phyloP scores from a whole-genome alignment of 2,329 filamentous ascomycete genomes.

The Cytospora piceicola region DNA sequence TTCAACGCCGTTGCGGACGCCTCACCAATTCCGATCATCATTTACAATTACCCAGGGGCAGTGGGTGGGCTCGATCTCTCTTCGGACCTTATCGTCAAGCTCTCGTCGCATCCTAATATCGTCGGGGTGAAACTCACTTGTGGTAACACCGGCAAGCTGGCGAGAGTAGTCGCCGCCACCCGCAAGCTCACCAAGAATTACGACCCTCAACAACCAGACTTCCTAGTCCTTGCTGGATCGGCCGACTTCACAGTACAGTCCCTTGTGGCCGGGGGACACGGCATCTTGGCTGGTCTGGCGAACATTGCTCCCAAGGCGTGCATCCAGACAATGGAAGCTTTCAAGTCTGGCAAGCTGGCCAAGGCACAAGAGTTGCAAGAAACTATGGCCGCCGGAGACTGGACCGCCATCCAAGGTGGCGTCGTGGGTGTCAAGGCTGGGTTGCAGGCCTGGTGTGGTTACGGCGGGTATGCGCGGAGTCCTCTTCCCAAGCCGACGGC shows the following conservation, averaged over 20 bases:
- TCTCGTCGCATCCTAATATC: slow-evolving; percentile 67
- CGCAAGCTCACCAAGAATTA: slow-evolving; percentile 46
- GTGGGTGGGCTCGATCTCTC: slow-evolving; percentile 66
- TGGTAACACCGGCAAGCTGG: slow-evolving; percentile 72
- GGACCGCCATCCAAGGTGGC: slow-evolving; percentile 72
- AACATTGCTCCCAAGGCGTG: slow-evolving; percentile 73
- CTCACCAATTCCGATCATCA: slow-evolving; percentile 67
- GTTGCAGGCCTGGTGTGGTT: slow-evolving; percentile 68
- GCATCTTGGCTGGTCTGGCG: slow-evolving; percentile 72
- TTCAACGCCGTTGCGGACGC: slow-evolving; percentile 67
- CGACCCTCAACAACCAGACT: slow-evolving; percentile 49
- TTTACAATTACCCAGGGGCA: slow-evolving; percentile 72
- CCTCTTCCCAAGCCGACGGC: slow-evolving; percentile 56
- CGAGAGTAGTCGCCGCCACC: slow-evolving; percentile 62
- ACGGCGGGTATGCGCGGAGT: slow-evolving; percentile 58
- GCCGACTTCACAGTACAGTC: slow-evolving; percentile 75
- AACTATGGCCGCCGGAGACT: slow-evolving; percentile 69
- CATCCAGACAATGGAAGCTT: slow-evolving; percentile 64
- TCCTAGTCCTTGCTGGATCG: slow-evolving; percentile 73
- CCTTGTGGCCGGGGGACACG: slow-evolving; percentile 69
- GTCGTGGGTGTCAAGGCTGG: slow-evolving; percentile 74
- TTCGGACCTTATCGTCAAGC: slow-evolving; percentile 63
- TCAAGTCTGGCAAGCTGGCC: slow-evolving; percentile 56
- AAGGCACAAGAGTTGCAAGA: slow-evolving; percentile 69
- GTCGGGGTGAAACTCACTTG: slow-evolving; percentile 72